phyloP scores from a whole-genome alignment of 2,329 filamentous ascomycete genomes.

The Ramularia endophylla region DNA sequence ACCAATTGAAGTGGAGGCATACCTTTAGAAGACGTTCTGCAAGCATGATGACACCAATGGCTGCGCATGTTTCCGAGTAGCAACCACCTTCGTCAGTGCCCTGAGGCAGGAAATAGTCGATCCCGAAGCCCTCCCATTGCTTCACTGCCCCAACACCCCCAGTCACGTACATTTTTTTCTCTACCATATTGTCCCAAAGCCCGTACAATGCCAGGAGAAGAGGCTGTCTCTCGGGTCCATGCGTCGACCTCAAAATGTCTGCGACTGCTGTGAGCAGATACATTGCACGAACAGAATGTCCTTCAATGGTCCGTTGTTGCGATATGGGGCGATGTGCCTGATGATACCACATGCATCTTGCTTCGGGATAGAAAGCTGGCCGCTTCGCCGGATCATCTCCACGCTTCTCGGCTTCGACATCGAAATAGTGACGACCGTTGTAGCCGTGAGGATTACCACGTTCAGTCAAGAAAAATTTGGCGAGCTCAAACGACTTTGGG shows the following conservation, averaged over 20 bases:
- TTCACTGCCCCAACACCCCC: slow-evolving; percentile 4
- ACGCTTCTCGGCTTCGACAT: slow-evolving; percentile 4
- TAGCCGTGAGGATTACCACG: slow-evolving; percentile 4
- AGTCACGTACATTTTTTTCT: slow-evolving; percentile 5
- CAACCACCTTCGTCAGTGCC: slow-evolving; percentile 4
- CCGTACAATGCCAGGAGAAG: background rate
- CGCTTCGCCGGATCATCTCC: too few relatives aligned
- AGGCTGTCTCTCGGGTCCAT: slow-evolving; percentile 4
- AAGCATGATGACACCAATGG: slow-evolving; percentile 5
- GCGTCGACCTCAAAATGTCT: too few relatives aligned
- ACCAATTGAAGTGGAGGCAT: background rate
- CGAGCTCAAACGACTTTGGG: slow-evolving; percentile 2
- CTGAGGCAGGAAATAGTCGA: slow-evolving; percentile 4
- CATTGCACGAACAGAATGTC: slow-evolving; percentile 6
- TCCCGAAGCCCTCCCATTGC: slow-evolving; percentile 1
- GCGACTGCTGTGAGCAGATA: slow-evolving; percentile 6
- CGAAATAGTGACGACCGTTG: slow-evolving; percentile 5
- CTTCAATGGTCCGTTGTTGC: slow-evolving; percentile 2
- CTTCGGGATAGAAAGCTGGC: background rate
- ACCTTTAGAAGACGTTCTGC: slow-evolving; percentile 2
- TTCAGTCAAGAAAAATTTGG: slow-evolving; percentile 1
- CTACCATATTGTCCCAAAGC: slow-evolving; percentile 4
- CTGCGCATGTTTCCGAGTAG: slow-evolving; percentile 6
- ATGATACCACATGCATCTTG: slow-evolving; percentile 2
- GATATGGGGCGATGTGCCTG: slow-evolving; percentile 3